Evolutionary conservation across 768 basidiomycete species (phyloP), one percentile per base, ranked within the genome.

Genomic region (Hortiboletus campestris): DNA sequence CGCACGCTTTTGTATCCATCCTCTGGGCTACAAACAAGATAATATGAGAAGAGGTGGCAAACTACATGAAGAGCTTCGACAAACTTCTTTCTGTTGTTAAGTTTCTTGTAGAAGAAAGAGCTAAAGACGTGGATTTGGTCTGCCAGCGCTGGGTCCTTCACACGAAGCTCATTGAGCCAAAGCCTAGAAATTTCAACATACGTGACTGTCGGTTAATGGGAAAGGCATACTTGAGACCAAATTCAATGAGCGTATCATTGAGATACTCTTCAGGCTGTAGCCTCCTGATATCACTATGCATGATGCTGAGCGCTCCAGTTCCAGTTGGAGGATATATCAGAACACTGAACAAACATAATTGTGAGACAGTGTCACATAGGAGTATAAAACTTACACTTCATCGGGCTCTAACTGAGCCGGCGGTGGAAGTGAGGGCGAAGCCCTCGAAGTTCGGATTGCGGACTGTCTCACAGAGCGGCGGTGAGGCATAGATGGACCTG

Each of bases 21-120:
- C 38, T 82, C 76, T 28, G 73, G 56, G 52, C 81, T 83, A 62
- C 62, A 39, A 52, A 55, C 19, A 40, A 22, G 46, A 51, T 43
- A 61, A 35, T 40, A 63, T 71, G 68, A 57, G 48, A 47, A 42
- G 40, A 35, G 19, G 9, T 25, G n/a, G 19, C 6, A 48, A 31
- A 32, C 8, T 20, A 14, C 13, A 53, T 42, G 32, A 32, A 61
- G 34, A 38, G 6, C 5, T 9, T 51, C 29, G 25, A 67, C 76
- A 38, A 67, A 86, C 85, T 78, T 82, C 67, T 83, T 88, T 60
- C 39, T 73, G 50, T 80, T 72, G 51, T 80, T 87, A 28, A 99
- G 74, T 71, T 97, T 96, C 76, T 95, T 92, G 77, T 95, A 98
- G 73, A 99, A 98, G 74, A 98, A 99, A 0, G 95, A 95, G 70